Percentiles rank a stretch among this genome's conserved stretches.
phyloP scores from a whole-genome alignment of 129 eudicot genomes.

The Chrysanthemum makinoi region DNA sequence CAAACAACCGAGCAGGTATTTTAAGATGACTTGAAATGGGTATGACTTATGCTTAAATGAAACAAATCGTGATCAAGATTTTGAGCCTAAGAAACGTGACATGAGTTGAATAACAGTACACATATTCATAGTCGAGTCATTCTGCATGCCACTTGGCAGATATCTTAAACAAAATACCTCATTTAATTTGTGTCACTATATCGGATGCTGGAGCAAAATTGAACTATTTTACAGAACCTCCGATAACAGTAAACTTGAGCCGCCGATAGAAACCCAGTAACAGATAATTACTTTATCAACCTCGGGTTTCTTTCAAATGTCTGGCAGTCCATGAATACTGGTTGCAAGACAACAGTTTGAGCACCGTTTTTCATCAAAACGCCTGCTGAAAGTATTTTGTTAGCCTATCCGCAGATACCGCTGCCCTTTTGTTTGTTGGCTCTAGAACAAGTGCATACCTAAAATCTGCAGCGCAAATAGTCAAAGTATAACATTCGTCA shows the following conservation, averaged over 20 bases:
- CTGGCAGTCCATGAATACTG: conserved; percentile 1
- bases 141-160: background rate
- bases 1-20: no score
- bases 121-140: no score
- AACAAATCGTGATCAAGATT: no score
- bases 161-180: background rate
- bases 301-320: conserved; percentile 20
- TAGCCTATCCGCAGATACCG: conserved; percentile 60
- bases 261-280: conserved; percentile 16
- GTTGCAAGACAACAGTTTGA: conserved; percentile 11
- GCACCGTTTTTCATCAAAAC: conserved; percentile 5
- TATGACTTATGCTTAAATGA: no score
- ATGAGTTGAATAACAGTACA: no score
- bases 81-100: no score
- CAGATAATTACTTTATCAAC: conserved; percentile 4
- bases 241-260: conserved; percentile 3
- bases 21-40: no score
- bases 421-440: conserved; percentile 90
- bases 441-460: conserved; percentile 80
- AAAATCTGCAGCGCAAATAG: conserved; percentile 59
- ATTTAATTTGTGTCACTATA: conserved; percentile 16
- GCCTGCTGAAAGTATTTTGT: conserved; percentile 51
- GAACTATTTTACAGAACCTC: conserved; percentile 30
- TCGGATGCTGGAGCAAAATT: conserved; percentile 31
- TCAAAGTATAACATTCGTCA: background rate